A percentile compares a stretch with the other conserved stretches of the same genome.
These are phyloP conservation scores for Recurvomyces mirabilis DNA, from an alignment of 495 filamentous ascomycete genomes.

Conservation along the genomic window DNA sequence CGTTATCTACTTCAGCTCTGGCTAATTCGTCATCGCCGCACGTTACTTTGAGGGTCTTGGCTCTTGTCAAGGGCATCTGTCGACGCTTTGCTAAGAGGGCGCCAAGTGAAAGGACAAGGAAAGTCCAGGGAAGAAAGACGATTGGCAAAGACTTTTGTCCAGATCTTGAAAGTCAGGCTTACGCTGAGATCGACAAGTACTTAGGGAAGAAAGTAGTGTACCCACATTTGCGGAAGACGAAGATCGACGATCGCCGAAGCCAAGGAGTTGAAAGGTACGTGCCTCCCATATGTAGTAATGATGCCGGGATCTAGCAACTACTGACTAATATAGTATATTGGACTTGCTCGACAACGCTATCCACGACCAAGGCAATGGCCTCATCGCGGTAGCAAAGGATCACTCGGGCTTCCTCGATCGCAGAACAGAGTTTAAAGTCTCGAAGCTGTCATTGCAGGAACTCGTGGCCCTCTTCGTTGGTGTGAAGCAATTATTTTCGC, in stretches of 20 bases:
- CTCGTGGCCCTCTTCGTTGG: constrained; percentile 4
- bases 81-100: constrained; percentile 1
- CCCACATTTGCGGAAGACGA: too few relatives aligned
- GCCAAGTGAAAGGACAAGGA: constrained; percentile 3
- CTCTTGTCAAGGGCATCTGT: too few relatives aligned
- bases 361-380: neutral
- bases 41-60: too few relatives aligned
- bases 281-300: neutral
- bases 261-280: neutral
- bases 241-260: too few relatives aligned
- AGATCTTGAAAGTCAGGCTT: constrained; percentile 9
- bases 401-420: constrained; percentile 10
- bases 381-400: constrained; percentile 6
- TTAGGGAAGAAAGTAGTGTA: constrained; percentile 1
- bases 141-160: constrained; percentile 5
- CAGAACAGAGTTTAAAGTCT: constrained; percentile 3
- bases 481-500: constrained; percentile 6
- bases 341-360: neutral
- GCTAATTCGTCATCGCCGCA: too few relatives aligned
- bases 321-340: too few relatives aligned
- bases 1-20: too few relatives aligned
- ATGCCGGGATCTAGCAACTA: too few relatives aligned
- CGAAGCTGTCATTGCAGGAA: constrained; percentile 1
- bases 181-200: constrained; percentile 12
- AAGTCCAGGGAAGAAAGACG: neutral